Base-by-base conservation (phyloP, 2,329 filamentous ascomycete genomes). In the Pseudodiploospora longispora region DNA sequence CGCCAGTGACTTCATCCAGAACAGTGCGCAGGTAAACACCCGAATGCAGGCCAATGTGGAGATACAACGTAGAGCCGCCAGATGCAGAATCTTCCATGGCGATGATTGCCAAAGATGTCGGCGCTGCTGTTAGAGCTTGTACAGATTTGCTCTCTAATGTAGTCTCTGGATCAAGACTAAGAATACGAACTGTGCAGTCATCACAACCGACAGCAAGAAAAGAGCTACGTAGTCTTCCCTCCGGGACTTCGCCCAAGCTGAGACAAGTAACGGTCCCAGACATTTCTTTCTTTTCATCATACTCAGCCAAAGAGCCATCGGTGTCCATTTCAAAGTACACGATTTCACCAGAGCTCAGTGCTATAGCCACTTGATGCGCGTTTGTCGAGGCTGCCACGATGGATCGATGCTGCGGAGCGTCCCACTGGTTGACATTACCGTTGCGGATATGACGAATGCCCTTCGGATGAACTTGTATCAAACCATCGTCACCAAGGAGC, bases 271-370 rank as follows among this genome's bases (percentile, higher is more conserved):
- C 90, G 0, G 90, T 96, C 38, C 89, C 91, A 42, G 86, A 89
- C 85, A 98, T 93, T 57, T 94, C 85, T 56, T 89, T 88, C 62
- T 91, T 89, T 58, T 97, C 90, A 52, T 97, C 86, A 53, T 96
- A 95, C 67, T 97, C 91, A 31, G 88, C 88, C 30, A 97, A 72
- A 4, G 86, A 86, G 30, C 90, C 90, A 63, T 97, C 91, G 0
- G 80, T 77, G 57, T 96, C 93, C 81, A 96, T 91, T 62, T 98
- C 94, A 55, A 98, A 98, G 60, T 97, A 98, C 36, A 95, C 87
- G 50, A 98, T 91, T 63, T 98, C 93, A 33, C 91, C 91, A 6
- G 90, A 96, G 60, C 90, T 97, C 28, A 99, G 72, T 1, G 93
- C 93, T 40, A 97, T 83, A 4, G 89, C 89, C 28, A 98, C 87